Base-by-base conservation (phyloP, 2,329 filamentous ascomycete genomes). In the Fusarium irregulare region DNA sequence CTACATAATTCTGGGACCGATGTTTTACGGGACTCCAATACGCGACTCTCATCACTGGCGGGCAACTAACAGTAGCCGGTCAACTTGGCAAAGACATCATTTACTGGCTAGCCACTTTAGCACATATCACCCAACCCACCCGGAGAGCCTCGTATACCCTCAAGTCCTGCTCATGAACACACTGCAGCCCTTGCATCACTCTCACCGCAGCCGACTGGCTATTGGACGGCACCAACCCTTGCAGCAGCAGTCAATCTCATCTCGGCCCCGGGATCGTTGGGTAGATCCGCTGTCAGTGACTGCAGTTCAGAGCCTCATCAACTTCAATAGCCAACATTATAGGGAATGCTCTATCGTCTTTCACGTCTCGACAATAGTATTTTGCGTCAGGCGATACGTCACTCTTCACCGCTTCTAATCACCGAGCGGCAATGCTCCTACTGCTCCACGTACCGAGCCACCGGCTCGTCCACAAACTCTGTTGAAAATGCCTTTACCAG, bases 211-310 rank as follows among this genome's bases (percentile, higher is more conserved):
- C 44, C 56, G 23, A 41, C 32, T 51, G 48, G 23, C n/a, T 48
- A 61, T 71, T 72, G 57, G 64, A 53, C 58, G 59, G 53, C 18
- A 28, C 42, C 23, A 66, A 10, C 62, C 68, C 69, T 61, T 71
- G 56, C 46, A 71, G 59, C 63, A 58, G 44, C 63, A 68, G 66
- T 66, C 71, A 67, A 50, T 55, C 56, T 63, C 66, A 50, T 57
- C 42, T 58, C 60, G 41, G 28, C 46, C 46, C 46, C 51, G 64
- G 53, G 56, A 51, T 70, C 41, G 32, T 58, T 70, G 73, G 73
- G 60, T 75, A 75, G 73, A 75, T 75, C 73, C 73, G 73, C 67
- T 74, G 69, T 65, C 73, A 73, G 57, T 49, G 48, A 59, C 60
- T 42, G 62, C 49, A 66, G 42, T 25, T 50, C 54, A 69, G 72